Base-by-base conservation (phyloP, 2,329 filamentous ascomycete genomes). In the Neocucurbitaria cava region DNA sequence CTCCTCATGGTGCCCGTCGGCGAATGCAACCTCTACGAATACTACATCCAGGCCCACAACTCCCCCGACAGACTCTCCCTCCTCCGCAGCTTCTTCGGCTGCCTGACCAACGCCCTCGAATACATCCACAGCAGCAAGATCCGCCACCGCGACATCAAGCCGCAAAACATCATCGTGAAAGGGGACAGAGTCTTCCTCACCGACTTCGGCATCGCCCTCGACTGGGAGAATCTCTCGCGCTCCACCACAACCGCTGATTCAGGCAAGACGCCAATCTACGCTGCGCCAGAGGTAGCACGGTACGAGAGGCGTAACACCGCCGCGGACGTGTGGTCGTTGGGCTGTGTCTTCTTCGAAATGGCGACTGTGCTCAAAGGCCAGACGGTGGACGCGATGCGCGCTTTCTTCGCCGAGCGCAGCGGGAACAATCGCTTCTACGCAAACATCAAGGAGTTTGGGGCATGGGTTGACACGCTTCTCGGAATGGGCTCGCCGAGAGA, bases 1-100 rank as follows among this genome's bases (percentile, higher is more conserved):
- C 43, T 76, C 1, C 49, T 76, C 26, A 75, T 73, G 62, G 48
- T 46, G 10, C 67, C 46, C 42, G 60, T 69, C 10, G 66, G 59
- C 5, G 36, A 61, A 8, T 45, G 49, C 23, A 46, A 63, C 39
- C 21, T 50, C 10, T 39, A 42, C 13, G 69, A 68, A 30, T 52
- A 66, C 15, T 49, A 49, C 30, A 18, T 33, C n/a, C 63, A 70
- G 15, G 41, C 44, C 1, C 41, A 43, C 2, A 8, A 11, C 8
- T 41, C 38, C 1, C 26, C 36, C 28, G 36, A 43, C 57, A 58
- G 26, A 48, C 28, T 26, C 46, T 46, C 67, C 56, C 33, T 49
- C 18, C 61, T 55, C 6, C 54, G 54, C 3, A 36, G 30, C 4
- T 57, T 52, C 21, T 52, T 64, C 33, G 61, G 59, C 11, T 66